Base-by-base conservation (phyloP, 768 basidiomycete species). In the Pseudohyphozyma bogoriensis region DNA sequence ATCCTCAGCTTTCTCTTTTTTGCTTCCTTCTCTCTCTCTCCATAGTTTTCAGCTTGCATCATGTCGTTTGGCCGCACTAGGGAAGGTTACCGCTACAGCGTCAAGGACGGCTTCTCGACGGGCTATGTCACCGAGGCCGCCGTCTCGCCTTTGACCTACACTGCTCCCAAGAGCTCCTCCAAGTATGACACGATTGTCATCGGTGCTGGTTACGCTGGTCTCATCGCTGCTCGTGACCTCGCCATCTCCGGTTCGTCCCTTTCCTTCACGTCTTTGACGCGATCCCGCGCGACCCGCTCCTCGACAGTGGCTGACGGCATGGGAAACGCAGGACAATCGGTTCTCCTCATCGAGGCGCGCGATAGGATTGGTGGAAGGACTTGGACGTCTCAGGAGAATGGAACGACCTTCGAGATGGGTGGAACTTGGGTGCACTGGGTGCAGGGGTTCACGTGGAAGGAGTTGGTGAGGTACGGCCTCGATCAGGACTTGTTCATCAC, bases 341-440 rank as follows among this genome's bases (percentile, higher is more conserved):
- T 51, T 32, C 40, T 58, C 16, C 24, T 58, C 39, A 11, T 58
- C 31, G 57, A 58, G 32, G 57, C 57, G n/a, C 49, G 57, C 8
- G 57, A 58, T 33, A 37, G 57, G 4, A 51, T 58, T 24, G 57
- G 57, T 11, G 57, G 57, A 18, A 37, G 57, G 4, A 50, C 50
- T 6, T 58, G 57, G 57, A 58, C 57, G 2, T 31, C 57, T 4
- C 49, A 58, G 40, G 22, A 26, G 12, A 24, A 58, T 10, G 57
- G 57, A 16, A 49, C 51, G 49, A 32, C 28, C 31, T 58, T 24
- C 49, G 57, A 58, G 50, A 58, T 58, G 57, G 57, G 57, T 24
- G 57, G 57, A 1, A 47, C 44, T n/a, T 56, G 51, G 53, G 31
- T 58, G 0, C 57, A 58, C 40, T 51, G 39, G 49, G 24, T 26